Evolutionary conservation across 2,329 filamentous ascomycete genomes (phyloP).

Genomic region (Talaromyces sp.): DNA sequence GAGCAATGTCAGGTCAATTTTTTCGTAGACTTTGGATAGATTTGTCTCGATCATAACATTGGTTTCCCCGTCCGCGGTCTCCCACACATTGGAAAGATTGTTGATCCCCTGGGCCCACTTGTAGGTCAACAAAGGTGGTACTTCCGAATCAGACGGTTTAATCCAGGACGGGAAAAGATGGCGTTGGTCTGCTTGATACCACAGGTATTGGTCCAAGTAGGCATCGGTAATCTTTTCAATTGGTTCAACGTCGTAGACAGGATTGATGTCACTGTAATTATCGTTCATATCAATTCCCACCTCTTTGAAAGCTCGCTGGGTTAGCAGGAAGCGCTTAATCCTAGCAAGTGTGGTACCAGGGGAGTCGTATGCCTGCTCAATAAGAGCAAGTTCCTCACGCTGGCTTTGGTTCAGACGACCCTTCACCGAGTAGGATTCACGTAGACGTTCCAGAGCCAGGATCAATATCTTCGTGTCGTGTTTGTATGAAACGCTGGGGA

Average conservation of each 20-base stretch:
- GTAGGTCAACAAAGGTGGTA: conserved; percentile 88
- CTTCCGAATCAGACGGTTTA: conserved; percentile 96
- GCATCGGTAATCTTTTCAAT: conserved; percentile 99
- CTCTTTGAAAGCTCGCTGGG: conserved; percentile 97
- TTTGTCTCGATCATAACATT: conserved; percentile 99
- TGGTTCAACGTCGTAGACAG: conserved; percentile 96
- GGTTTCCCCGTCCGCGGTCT: conserved; percentile 87
- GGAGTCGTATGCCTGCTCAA: conserved; percentile 97
- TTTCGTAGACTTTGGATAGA: conserved; percentile 98
- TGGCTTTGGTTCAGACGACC: conserved; percentile 95
- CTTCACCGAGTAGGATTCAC: conserved; percentile 97
- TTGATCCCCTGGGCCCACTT: conserved; percentile 99
- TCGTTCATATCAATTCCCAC: conserved; percentile 99
- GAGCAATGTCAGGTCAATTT: conserved; percentile 92
- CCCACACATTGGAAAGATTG: conserved; percentile 93
- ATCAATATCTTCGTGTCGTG: conserved; percentile 99
- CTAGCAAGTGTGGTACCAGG: conserved; percentile 91
- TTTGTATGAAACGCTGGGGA: conserved; percentile 98
- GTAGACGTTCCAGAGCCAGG: conserved; percentile 81
- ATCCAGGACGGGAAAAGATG: conserved; percentile 98
- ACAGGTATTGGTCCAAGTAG: conserved; percentile 95
- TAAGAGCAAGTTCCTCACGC: conserved; percentile 90
- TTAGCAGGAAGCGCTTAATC: conserved; percentile 96
- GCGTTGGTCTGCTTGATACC: conserved; percentile 97
- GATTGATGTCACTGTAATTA: conserved; percentile 98